phyloP scores from a whole-genome alignment of 164 flowering plant genomes.

The Umbilicus rupestris region DNA sequence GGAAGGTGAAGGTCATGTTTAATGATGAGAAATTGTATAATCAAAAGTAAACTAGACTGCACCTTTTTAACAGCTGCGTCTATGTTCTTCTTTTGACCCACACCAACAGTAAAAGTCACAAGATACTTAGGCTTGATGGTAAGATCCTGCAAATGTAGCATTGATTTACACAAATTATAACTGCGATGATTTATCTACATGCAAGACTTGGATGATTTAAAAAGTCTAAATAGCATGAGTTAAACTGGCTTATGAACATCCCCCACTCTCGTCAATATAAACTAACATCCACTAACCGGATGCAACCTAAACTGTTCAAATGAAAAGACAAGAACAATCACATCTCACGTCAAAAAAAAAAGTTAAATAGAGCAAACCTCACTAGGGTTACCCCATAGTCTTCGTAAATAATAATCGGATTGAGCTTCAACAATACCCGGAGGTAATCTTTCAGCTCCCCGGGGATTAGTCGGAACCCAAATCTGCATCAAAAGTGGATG shows the following conservation, averaged over 20 bases:
- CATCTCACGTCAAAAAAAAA: neutral
- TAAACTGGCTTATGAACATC: neutral
- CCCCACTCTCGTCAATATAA: neutral
- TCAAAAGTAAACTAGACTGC: neutral
- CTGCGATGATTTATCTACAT: neutral
- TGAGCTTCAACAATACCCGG: constrained; percentile 34
- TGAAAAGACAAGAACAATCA: neutral
- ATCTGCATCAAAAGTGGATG: constrained; percentile 19
- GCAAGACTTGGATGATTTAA: neutral
- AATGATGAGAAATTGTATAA: neutral
- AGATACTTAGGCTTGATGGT: constrained; percentile 46
- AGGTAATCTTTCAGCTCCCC: constrained; percentile 42
- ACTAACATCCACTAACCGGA: neutral
- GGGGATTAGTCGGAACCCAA: constrained; percentile 49
- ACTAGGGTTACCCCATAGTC: constrained; percentile 39
- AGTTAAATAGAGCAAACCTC: constrained; percentile 22
- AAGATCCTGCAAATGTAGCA: constrained; percentile 40
- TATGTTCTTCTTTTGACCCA: constrained; percentile 42
- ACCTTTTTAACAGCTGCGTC: constrained; percentile 64
- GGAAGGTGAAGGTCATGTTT: neutral
- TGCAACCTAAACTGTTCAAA: neutral
- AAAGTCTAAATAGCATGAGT: neutral
- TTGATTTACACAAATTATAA: neutral
- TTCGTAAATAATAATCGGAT: constrained; percentile 35
- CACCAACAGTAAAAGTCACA: constrained; percentile 65